Percentiles rank a stretch among this genome's conserved stretches.
Conservation (phyloP, 257 asterid species). For the Solanum appendiculatum region DNA sequence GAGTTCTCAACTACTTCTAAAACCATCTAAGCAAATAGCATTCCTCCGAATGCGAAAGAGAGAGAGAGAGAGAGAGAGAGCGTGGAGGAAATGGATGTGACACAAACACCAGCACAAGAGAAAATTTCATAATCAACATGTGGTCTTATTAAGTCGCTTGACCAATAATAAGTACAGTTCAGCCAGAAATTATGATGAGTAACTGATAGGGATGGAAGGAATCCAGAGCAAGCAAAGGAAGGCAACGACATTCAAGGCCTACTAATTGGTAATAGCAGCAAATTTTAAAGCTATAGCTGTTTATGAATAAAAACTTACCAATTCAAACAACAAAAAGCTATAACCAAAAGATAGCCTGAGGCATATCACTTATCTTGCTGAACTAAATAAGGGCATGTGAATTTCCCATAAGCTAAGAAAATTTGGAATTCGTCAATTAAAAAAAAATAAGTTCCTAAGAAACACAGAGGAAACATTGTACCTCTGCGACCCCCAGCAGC, state of each 20-base stretch:
- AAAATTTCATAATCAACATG: not conserved
- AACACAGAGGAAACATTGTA: constrained; percentile 9
- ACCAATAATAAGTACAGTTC: not conserved
- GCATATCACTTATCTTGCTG: not conserved
- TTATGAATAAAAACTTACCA: not conserved
- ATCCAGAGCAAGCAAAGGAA: not conserved
- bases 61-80: not conserved
- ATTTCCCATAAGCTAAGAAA: not conserved
- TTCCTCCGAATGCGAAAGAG: not conserved
- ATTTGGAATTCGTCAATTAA: not conserved
- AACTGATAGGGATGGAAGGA: not conserved
- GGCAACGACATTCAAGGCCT: not conserved
- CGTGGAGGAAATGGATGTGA: not conserved
- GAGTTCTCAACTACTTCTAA: not conserved
- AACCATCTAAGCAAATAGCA: not conserved
- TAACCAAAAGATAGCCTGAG: not conserved
- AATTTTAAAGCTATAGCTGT: not conserved
- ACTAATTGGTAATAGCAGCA: not conserved
- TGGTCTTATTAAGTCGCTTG: not conserved
- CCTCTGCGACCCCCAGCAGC: constrained; percentile 38
- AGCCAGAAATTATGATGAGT: not conserved
- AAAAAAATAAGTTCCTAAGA: not conserved
- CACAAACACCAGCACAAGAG: not conserved
- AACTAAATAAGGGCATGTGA: not conserved
- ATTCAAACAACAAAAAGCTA: not conserved